These are phyloP conservation scores for Xylariaceae sp. DNA, from an alignment of 2,329 filamentous ascomycete genomes.

Conservation along the genomic window DNA sequence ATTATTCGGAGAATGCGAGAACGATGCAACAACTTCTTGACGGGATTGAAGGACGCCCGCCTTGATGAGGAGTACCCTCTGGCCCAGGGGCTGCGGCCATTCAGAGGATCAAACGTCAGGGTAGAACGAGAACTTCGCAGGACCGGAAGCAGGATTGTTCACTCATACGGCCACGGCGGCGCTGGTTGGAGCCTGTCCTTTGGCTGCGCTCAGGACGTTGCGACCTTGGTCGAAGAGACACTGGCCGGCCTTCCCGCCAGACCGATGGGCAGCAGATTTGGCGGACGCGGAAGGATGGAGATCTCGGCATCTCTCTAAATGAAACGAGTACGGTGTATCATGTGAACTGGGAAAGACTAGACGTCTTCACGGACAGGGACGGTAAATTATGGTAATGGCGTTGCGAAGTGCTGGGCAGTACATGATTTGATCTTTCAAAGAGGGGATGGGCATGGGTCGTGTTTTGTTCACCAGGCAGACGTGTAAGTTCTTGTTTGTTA, in stretches of 20 bases:
- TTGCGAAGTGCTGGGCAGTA: not conserved
- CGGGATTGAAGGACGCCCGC: conserved; percentile 36
- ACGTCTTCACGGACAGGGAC: conserved; percentile 5
- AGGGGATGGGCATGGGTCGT: not conserved
- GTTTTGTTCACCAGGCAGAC: too few relatives aligned
- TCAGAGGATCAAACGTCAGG: conserved; percentile 36
- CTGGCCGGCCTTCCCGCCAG: conserved; percentile 28
- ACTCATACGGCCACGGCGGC: conserved; percentile 42
- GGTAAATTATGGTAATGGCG: not conserved
- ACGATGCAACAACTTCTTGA: conserved; percentile 40
- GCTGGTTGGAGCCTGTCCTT: conserved; percentile 40
- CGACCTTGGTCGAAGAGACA: conserved; percentile 33
- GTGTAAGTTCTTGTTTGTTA: too few relatives aligned
- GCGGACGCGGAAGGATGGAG: conserved; percentile 22
- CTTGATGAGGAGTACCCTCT: conserved; percentile 39
- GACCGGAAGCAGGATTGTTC: conserved; percentile 36
- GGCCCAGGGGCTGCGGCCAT: conserved; percentile 40
- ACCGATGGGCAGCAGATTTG: conserved; percentile 28
- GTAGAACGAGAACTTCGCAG: conserved; percentile 39
- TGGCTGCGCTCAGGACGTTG: conserved; percentile 37
- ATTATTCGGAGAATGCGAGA: conserved; percentile 39
- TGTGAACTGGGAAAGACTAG: not conserved
- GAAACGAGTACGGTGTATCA: not conserved
- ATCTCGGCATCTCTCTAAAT: conserved; percentile 14
- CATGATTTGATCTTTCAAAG: not conserved